Percentiles rank a stretch among this genome's conserved stretches.
Evolutionary conservation across 1,139 yeast species (phyloP).

Genomic region (Taphrina flavorubra): DNA sequence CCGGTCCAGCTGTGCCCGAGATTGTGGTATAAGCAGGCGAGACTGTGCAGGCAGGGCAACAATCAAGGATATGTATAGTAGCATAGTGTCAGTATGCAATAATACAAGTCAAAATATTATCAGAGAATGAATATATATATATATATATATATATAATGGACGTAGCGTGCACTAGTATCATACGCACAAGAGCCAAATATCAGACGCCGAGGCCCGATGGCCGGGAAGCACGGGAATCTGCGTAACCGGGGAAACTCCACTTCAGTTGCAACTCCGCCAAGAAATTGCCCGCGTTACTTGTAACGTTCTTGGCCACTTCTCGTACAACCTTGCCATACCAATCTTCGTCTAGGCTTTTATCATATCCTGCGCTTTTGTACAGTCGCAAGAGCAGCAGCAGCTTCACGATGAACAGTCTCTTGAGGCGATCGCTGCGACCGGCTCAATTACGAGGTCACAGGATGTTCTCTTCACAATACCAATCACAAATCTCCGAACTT

Average conservation of each 20-base stretch:
- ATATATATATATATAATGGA: too few relatives aligned
- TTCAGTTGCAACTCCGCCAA: neutral
- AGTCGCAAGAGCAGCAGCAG: too few relatives aligned
- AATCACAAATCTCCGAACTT: conserved; percentile 51
- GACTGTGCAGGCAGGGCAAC: neutral
- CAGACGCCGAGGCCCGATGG: neutral
- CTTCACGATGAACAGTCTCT: neutral
- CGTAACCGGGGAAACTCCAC: neutral
- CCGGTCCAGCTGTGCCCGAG: conserved; percentile 12
- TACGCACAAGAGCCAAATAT: too few relatives aligned
- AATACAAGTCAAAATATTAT: neutral
- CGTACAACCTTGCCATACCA: neutral
- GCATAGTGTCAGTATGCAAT: neutral
- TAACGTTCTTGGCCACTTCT: neutral
- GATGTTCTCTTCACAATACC: conserved; percentile 35
- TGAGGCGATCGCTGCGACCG: neutral
- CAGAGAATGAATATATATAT: too few relatives aligned
- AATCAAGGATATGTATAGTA: neutral
- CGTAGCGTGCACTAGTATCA: too few relatives aligned
- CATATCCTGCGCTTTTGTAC: too few relatives aligned
- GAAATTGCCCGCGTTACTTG: neutral
- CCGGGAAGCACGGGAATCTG: conserved; percentile 11
- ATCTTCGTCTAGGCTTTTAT: too few relatives aligned
- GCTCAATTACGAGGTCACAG: neutral
- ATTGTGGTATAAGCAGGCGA: conserved; percentile 10